These are phyloP conservation scores for Raffaelea ambrosiae DNA, from an alignment of 2,329 filamentous ascomycete genomes.

Conservation along the genomic window DNA sequence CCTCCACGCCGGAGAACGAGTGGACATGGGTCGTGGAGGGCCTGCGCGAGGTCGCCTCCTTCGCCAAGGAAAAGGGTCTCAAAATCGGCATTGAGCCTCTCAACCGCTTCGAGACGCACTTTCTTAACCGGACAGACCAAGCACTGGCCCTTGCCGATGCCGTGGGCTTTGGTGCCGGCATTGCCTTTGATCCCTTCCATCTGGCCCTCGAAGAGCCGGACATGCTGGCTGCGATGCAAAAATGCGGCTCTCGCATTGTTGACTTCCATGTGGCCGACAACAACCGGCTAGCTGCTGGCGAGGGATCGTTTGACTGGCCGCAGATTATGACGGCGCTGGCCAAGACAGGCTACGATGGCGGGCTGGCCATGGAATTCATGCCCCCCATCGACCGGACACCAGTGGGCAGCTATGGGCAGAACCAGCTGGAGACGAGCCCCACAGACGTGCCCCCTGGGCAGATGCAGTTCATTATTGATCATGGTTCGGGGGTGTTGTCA, in stretches of 20 bases:
- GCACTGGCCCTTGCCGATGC: background rate
- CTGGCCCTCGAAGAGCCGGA: background rate
- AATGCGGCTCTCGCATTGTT: background rate
- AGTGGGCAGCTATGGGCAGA: background rate
- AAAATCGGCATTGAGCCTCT: background rate
- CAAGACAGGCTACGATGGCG: background rate
- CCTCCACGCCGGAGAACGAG: background rate
- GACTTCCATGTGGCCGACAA: slow-evolving; percentile 1
- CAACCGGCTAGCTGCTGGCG: background rate
- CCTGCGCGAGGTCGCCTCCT: background rate
- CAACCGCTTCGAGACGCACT: slow-evolving; percentile 2
- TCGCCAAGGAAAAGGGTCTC: background rate
- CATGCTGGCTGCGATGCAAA: background rate
- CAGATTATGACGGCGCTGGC: background rate
- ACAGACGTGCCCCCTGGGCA: background rate
- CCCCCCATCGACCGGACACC: background rate
- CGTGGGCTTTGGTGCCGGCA: background rate
- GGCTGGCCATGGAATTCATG: background rate
- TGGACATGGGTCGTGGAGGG: background rate
- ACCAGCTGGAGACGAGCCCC: background rate
- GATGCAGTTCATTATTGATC: slow-evolving; percentile 1
- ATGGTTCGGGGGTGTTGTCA: background rate
- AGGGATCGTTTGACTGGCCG: background rate
- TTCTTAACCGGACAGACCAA: background rate
- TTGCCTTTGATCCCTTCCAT: slow-evolving; percentile 1